These are phyloP conservation scores for Coleophoma crateriformis DNA, from an alignment of 2,329 filamentous ascomycete genomes.

Conservation along the genomic window DNA sequence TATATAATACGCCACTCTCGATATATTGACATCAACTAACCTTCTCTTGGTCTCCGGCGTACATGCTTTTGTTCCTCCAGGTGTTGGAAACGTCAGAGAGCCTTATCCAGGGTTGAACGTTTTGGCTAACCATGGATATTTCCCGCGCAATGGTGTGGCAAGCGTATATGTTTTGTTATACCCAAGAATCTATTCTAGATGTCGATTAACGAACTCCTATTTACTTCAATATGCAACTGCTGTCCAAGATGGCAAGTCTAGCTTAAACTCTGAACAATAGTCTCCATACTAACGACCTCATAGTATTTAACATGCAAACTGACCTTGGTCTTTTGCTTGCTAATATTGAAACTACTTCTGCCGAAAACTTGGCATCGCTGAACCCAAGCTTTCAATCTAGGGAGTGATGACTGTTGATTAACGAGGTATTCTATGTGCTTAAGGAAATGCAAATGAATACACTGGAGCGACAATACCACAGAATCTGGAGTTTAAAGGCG, in stretches of 20 bases:
- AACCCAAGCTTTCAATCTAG: conserved; percentile 28
- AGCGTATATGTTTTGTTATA: neutral
- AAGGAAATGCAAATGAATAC: too few species aligned
- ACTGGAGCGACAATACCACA: too few species aligned
- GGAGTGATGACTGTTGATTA: too few species aligned
- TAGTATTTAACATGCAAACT: conserved; percentile 34
- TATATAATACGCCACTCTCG: too few species aligned
- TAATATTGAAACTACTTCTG: conserved; percentile 34
- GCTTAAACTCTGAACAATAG: neutral
- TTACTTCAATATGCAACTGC: neutral
- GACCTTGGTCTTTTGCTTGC: conserved; percentile 29
- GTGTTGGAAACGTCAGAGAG: conserved; percentile 27
- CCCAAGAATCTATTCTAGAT: neutral
- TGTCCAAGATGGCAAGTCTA: neutral
- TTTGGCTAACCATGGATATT: conserved; percentile 31
- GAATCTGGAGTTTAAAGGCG: too few species aligned
- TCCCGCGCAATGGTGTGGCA: conserved; percentile 27
- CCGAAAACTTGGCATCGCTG: conserved; percentile 35
- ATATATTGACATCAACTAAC: too few species aligned
- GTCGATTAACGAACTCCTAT: neutral
- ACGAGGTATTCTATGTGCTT: too few species aligned
- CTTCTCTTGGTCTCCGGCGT: too few species aligned
- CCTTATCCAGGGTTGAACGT: conserved; percentile 32
- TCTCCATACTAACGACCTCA: conserved; percentile 15
- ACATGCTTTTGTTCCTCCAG: too few species aligned